These are phyloP conservation scores for Cubamyces sp. DNA, from an alignment of 768 basidiomycete species.

Conservation along the genomic window DNA sequence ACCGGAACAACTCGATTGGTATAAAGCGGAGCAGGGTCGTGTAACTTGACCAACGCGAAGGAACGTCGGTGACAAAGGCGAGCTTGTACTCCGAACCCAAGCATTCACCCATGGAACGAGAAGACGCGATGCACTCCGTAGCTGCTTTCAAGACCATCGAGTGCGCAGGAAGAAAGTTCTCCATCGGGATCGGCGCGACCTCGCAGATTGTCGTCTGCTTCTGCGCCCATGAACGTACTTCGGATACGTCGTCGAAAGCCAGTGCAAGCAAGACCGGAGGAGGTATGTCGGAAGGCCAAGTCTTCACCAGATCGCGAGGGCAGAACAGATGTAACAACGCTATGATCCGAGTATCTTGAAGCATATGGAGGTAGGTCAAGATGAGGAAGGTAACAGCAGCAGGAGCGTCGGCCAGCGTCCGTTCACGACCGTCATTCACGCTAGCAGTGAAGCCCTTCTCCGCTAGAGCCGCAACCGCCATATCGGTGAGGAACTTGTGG, in stretches of 20 bases:
- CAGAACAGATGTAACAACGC: conserved; percentile 42
- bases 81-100: conserved; percentile 15
- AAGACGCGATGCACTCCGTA: conserved; percentile 28
- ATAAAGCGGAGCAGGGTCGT: conserved; percentile 53
- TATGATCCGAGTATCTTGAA: conserved; percentile 54
- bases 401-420: conserved; percentile 46
- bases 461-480: conserved; percentile 54
- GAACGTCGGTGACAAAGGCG: conserved; percentile 43
- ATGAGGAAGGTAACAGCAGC: conserved; percentile 64
- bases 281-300: conserved; percentile 62
- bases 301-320: conserved; percentile 42
- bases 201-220: conserved; percentile 44
- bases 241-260: conserved; percentile 50
- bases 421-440: not conserved
- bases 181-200: conserved; percentile 48
- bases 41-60: conserved; percentile 58
- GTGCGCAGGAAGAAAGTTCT: conserved; percentile 54
- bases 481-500: conserved; percentile 64
- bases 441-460: conserved; percentile 24
- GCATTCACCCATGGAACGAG: conserved; percentile 5
- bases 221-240: conserved; percentile 65
- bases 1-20: conserved; percentile 47
- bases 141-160: conserved; percentile 48
- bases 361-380: conserved; percentile 61
- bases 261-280: conserved; percentile 66